Percentiles rank a stretch among this genome's conserved stretches.
Evolutionary conservation across 495 filamentous ascomycete species (phyloP).

Genomic region (Trichocladium antarcticum): DNA sequence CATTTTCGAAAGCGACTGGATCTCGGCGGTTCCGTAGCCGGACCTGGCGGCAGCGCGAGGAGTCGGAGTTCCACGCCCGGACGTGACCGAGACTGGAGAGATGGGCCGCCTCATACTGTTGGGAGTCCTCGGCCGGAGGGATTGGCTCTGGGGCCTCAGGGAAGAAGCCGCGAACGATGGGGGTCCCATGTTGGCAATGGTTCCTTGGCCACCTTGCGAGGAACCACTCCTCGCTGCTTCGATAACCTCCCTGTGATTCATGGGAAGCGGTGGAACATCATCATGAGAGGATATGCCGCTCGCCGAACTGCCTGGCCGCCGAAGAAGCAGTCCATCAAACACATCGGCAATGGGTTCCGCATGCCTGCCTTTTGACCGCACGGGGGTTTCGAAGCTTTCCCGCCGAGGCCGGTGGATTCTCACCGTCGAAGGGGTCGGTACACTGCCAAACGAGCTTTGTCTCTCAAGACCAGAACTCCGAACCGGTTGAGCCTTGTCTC

Average conservation of each 20-base stretch:
- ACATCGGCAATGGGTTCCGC: constrained; percentile 18
- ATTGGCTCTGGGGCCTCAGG: constrained; percentile 38
- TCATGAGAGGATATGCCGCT: constrained; percentile 40
- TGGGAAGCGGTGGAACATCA: constrained; percentile 58
- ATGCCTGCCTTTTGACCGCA: constrained; percentile 27
- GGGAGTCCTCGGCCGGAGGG: constrained; percentile 62
- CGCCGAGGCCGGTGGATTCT: constrained; percentile 29
- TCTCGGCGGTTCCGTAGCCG: constrained; percentile 28
- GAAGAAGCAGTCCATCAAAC: constrained; percentile 13
- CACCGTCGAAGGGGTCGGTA: constrained; percentile 25
- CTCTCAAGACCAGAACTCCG: constrained; percentile 18
- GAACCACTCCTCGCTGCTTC: constrained; percentile 55
- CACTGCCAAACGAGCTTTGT: constrained; percentile 17
- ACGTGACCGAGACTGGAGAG: constrained; percentile 27
- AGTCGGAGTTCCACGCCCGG: constrained; percentile 30
- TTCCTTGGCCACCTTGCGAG: constrained; percentile 33
- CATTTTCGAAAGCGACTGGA: constrained; percentile 32
- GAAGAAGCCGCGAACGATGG: constrained; percentile 74
- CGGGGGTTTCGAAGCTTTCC: constrained; percentile 29
- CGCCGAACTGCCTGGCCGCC: constrained; percentile 57
- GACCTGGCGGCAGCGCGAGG: constrained; percentile 25
- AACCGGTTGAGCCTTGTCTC: constrained; percentile 28
- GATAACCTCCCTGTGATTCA: constrained; percentile 73
- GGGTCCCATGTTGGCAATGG: constrained; percentile 64
- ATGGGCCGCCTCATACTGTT: constrained; percentile 28